These are phyloP conservation scores for Neofusicoccum kwambonambiense DNA, from an alignment of 2,329 filamentous ascomycete genomes.

Conservation along the genomic window DNA sequence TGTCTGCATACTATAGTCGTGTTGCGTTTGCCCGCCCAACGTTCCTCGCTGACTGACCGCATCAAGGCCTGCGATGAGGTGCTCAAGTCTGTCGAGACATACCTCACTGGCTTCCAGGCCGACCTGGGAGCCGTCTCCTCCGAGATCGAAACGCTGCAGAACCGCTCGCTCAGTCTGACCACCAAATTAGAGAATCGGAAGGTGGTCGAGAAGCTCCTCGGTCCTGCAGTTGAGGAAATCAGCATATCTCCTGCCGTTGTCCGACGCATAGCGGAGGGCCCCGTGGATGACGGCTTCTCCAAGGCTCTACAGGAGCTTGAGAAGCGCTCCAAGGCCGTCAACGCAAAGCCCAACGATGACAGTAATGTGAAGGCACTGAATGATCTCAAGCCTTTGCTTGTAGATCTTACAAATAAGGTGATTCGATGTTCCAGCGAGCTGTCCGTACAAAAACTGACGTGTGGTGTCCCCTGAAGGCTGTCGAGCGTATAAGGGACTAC, in stretches of 20 bases:
- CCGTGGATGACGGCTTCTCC: slow-evolving; percentile 87
- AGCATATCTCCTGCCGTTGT: slow-evolving; percentile 83
- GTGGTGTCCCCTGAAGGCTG: slow-evolving; percentile 48
- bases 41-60: not conserved
- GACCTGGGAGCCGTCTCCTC: slow-evolving; percentile 89
- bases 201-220: slow-evolving; percentile 82
- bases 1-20: not conserved
- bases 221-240: slow-evolving; percentile 86
- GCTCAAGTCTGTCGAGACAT: slow-evolving; percentile 86
- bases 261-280: slow-evolving; percentile 79
- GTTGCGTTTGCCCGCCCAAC: not conserved
- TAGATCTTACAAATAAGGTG: slow-evolving; percentile 80
- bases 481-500: slow-evolving; percentile 91
- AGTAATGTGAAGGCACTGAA: slow-evolving; percentile 71
- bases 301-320: slow-evolving; percentile 81
- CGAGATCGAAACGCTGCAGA: slow-evolving; percentile 91
- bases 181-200: slow-evolving; percentile 84
- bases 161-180: slow-evolving; percentile 78
- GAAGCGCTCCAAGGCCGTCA: slow-evolving; percentile 69
- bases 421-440: slow-evolving; percentile 4
- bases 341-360: slow-evolving; percentile 63
- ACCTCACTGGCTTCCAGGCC: slow-evolving; percentile 87
- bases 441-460: not conserved
- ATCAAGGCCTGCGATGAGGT: slow-evolving; percentile 79
- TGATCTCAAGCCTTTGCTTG: slow-evolving; percentile 80